Evolutionary conservation across 805 yeast species (phyloP), one percentile per base, ranked within the genome.

Genomic region (Hanseniaspora pseudoguilliermondii): DNA sequence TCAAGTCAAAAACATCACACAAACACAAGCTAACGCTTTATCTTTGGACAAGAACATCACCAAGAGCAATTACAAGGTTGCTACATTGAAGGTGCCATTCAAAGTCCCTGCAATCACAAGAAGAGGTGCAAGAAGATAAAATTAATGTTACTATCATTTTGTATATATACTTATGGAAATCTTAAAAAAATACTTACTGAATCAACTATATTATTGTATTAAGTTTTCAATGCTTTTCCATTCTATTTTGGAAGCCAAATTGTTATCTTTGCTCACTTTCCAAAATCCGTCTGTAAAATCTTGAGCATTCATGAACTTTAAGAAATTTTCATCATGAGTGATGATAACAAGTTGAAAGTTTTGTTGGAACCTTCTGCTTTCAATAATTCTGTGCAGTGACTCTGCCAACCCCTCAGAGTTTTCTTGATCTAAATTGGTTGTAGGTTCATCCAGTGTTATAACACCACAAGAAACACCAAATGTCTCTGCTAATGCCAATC

Each of bases 381-480:
- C 83, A 57, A 93, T 87, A 54, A 93, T 86, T 50, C 75, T 76
- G 58, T 82, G 78, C 60, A 93, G 73, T 1, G 96, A 83, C 60
- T 75, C 79, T 0, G 97, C 98, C 58, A 93, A 75, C 40, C 95
- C 81, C 62, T 84, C 95, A 53, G 90, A 81, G 64, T 93, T 93
- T 58, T 86, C 96, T 50, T 78, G 80, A 69, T 93, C 99, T 57
- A 93, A 73, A 64, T 93, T 93, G 0, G 98, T 93, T 0, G 99
- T 93, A 9, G 99, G 99, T 70, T 93, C 99, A 69, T 93, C 99
- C 41, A 93, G 74, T 0, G 97, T 95, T 62, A 93, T 87, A 69
- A 93, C 85, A 50, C 98, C 98, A 72, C 96, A 91, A 65, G 86
- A 87, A 1, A 82, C 76, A 8, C 98, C 97, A 72, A 93, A 91